Base-by-base conservation (phyloP, 2,329 filamentous ascomycete species). In the Botrytis sinoallii region DNA sequence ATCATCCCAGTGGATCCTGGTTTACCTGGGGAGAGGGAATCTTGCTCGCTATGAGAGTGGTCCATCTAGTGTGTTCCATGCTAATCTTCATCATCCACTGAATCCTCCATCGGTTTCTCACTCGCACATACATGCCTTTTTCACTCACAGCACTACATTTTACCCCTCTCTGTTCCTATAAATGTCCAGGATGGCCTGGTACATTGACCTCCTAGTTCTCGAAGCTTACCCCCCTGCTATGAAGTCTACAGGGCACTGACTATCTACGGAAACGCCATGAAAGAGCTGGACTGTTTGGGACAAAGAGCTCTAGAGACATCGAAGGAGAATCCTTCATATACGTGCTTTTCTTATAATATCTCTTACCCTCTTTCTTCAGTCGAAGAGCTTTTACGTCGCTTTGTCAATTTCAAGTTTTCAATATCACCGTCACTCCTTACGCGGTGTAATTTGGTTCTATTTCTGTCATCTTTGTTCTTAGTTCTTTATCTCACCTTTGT, bases 381-480 rank as follows among this genome's bases (percentile, higher is more conserved):
- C 46, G 52, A 61, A 48, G 60, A 69, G 64, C 52, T 48, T 69
- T 32, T 40, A 22, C 38, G 59, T 73, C 60, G 52, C 52, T 71
- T 42, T 67, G 60, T 66, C 59, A 66, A 65, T 7, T 42, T 35
- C 7, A 42, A 67, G n/a, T 6, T 25, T 57, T 71, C 59, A 18
- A 12, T 38, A 59, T 66, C 46, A 42, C 77, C 77, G 79, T 82
- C 81, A 72, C 76, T 83, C 81, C 76, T 82, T 82, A 79, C 74
- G 77, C 78, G 77, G 75, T 77, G 46, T 25, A 22, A 73, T 65
- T 72, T 48, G 22, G 48, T 77, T 73, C 55, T 75, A 71, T 71
- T 74, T 63, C 59, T 48, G 32, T 65, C 48, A 25, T 38, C 46
- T 48, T 46, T 44, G 46, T 52, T 59, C 38, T 59, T 66, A 12